phyloP scores from a whole-genome alignment of 176 grass and related monocot genomes.

The Oryza nivara region DNA sequence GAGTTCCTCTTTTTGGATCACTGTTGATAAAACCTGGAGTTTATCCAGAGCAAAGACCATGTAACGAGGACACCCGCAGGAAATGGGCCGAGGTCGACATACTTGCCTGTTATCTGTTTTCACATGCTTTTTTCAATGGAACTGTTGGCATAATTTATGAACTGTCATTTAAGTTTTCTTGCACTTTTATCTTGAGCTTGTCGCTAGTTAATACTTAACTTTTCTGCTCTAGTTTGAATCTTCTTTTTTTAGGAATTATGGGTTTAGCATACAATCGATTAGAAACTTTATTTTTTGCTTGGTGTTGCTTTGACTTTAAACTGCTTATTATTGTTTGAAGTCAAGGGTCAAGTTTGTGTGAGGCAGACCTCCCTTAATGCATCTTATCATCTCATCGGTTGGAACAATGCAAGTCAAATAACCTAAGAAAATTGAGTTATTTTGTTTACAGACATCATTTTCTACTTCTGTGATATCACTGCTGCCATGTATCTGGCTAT shows the following conservation, averaged over 20 bases:
- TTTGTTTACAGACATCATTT: not conserved
- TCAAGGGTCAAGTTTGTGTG: slow-evolving; percentile 9
- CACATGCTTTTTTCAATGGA: slow-evolving; percentile 21
- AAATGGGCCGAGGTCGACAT: slow-evolving; percentile 90
- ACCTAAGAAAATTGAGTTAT: slow-evolving; percentile 2
- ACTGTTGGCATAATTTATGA: not conserved
- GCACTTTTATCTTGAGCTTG: slow-evolving; percentile 24
- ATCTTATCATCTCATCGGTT: slow-evolving; percentile 20
- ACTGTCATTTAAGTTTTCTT: slow-evolving; percentile 20
- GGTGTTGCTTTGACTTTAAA: slow-evolving; percentile 23
- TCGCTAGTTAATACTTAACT: slow-evolving; percentile 32
- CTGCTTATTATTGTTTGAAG: not conserved
- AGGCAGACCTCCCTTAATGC: not conserved
- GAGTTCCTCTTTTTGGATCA: slow-evolving; percentile 88
- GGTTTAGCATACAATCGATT: not conserved
- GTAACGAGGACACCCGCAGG: slow-evolving; percentile 76
- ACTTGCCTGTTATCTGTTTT: slow-evolving; percentile 34
- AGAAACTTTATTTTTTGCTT: not conserved
- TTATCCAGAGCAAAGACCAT: slow-evolving; percentile 92
- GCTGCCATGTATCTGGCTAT: not conserved
- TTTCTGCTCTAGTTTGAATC: slow-evolving; percentile 12
- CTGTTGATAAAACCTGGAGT: slow-evolving; percentile 83
- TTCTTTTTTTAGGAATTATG: slow-evolving; percentile 21
- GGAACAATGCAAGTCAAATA: slow-evolving; percentile 23
- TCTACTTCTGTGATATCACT: slow-evolving; percentile 2